Conservation (phyloP, 1,284 basidiomycete species). For the Malassezia globosa region DNA sequence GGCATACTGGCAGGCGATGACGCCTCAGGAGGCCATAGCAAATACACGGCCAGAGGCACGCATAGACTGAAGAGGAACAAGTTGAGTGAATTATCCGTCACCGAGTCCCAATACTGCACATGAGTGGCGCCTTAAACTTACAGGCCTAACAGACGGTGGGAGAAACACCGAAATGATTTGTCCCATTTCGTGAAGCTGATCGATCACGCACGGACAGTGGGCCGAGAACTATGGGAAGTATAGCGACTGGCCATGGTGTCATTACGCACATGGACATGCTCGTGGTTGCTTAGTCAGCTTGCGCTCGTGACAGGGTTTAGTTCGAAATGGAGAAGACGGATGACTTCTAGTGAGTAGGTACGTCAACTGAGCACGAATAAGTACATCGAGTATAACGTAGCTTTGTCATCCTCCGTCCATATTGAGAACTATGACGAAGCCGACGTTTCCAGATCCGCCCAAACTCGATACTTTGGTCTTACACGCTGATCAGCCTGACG, state of each 20-base stretch:
- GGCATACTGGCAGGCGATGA: neutral
- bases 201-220: neutral
- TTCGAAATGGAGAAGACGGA: too few species aligned
- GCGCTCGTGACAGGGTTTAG: too few species aligned
- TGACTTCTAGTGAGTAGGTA: too few species aligned
- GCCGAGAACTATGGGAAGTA: too few species aligned
- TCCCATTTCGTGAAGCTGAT: constrained; percentile 5
- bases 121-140: neutral
- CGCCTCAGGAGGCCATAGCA: constrained; percentile 1
- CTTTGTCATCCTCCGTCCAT: too few species aligned
- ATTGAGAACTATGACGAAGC: too few species aligned
- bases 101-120: neutral
- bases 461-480: constrained; percentile 19
- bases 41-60: neutral
- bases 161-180: constrained; percentile 1
- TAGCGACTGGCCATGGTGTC: too few species aligned
- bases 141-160: neutral
- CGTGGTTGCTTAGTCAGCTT: neutral
- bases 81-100: constrained; percentile 8
- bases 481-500: constrained; percentile 24
- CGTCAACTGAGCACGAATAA: neutral
- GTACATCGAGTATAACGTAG: neutral
- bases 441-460: too few species aligned
- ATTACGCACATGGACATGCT: too few species aligned
- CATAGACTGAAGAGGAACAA: neutral